Evolutionary conservation across 2,329 filamentous ascomycete species (phyloP).

Genomic region (Neonectria punicea): DNA sequence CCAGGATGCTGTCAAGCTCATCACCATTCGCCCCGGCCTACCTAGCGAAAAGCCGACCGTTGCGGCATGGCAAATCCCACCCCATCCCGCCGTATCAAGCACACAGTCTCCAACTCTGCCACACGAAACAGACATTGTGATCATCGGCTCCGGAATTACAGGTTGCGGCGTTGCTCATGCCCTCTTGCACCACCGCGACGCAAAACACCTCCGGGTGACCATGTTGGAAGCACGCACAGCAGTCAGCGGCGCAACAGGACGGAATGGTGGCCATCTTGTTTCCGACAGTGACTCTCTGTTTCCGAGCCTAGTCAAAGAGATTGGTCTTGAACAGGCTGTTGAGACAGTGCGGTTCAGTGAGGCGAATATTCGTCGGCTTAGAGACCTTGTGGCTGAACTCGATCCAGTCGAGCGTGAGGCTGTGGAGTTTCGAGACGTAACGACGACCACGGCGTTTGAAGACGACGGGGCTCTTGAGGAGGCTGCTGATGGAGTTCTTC

Average conservation of each 20-base stretch:
- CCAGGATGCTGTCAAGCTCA: no score
- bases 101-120: conserved; percentile 36
- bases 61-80: conserved; percentile 25
- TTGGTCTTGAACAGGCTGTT: conserved; percentile 50
- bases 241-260: conserved; percentile 44
- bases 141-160: conserved; percentile 46
- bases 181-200: conserved; percentile 33
- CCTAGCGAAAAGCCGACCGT: no score
- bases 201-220: conserved; percentile 24
- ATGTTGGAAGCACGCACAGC: conserved; percentile 44
- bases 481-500: not conserved
- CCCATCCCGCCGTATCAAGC: conserved; percentile 36
- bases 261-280: conserved; percentile 45
- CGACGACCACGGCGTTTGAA: conserved; percentile 20
- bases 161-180: conserved; percentile 40
- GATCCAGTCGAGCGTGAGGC: conserved; percentile 9
- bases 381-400: conserved; percentile 22
- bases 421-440: conserved; percentile 24
- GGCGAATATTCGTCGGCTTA: conserved; percentile 26
- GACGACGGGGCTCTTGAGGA: conserved; percentile 21
- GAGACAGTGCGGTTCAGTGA: conserved; percentile 55
- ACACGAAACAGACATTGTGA: conserved; percentile 31
- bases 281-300: conserved; percentile 53
- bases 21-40: no score
- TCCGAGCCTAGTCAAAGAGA: conserved; percentile 40